Percentiles rank a stretch among this genome's conserved stretches.
Evolutionary conservation across 768 basidiomycete genomes (phyloP).

Genomic region (Lactarius sp.): DNA sequence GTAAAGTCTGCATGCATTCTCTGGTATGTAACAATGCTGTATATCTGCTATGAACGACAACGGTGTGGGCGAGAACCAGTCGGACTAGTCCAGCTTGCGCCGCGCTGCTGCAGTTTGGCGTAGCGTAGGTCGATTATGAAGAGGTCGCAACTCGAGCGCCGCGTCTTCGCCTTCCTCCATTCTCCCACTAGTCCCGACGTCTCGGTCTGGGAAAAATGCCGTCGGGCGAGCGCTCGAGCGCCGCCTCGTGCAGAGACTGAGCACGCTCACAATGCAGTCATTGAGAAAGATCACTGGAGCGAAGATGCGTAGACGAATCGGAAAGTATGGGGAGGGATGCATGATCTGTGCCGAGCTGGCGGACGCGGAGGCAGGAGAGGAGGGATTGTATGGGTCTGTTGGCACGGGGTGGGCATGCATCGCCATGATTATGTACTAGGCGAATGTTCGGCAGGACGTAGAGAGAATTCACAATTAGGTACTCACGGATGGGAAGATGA

Average conservation of each 20-base stretch:
- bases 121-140: slow-evolving; percentile 13
- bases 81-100: slow-evolving; percentile 18
- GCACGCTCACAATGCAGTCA: slow-evolving; percentile 56
- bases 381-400: slow-evolving; percentile 67
- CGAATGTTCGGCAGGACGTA: slow-evolving; percentile 3
- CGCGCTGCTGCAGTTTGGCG: slow-evolving; percentile 12
- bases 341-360: slow-evolving; percentile 32
- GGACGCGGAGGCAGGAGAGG: slow-evolving; percentile 23
- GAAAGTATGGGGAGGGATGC: slow-evolving; percentile 73
- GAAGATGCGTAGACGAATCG: slow-evolving; percentile 77
- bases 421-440: slow-evolving; percentile 79
- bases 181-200: slow-evolving; percentile 50
- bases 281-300: slow-evolving; percentile 69
- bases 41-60: not conserved
- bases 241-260: slow-evolving; percentile 47
- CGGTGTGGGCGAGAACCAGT: not conserved
- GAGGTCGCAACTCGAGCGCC: slow-evolving; percentile 26
- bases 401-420: slow-evolving; percentile 74
- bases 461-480: not conserved
- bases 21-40: not conserved
- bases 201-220: slow-evolving; percentile 24
- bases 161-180: slow-evolving; percentile 56
- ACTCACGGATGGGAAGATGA: slow-evolving; percentile 73
- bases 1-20: not conserved
- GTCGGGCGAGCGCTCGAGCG: slow-evolving; percentile 18